Evolutionary conservation across 139 green algal species (phyloP), one percentile per base, ranked within the genome.

Genomic region (Chlorella sp.): DNA sequence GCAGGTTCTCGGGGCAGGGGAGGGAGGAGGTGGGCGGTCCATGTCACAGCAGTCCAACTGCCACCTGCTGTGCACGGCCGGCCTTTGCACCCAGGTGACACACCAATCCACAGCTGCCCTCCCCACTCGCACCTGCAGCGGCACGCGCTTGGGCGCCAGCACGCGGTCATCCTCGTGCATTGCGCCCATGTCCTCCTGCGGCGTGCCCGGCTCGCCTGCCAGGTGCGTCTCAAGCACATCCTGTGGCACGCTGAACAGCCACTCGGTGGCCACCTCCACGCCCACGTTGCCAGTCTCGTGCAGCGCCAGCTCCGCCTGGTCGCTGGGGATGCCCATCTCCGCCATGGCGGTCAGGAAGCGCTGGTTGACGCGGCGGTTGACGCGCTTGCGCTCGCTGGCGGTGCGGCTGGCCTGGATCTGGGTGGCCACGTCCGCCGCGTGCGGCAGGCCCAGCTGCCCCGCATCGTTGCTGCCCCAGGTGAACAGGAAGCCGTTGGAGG

Each of bases 251-350:
- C 77, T 81, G 88, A 96, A 97, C 58, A 98, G 91, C 95, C 95
- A 98, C 87, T 98, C 95, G 0, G 95, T 93, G 11, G 95, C 95
- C 44, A 97, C 92, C 89, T 98, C 95, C n/a, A 98, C 93, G n/a
- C 93, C 93, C 17, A 94, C 91, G 83, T 96, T 96, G 60, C 94
- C 94, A 0, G 95, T 98, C 84, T 98, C 95, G 30, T 85, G 88
- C 44, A 98, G 88, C 17, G 95, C 95, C 28, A 96, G 78, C 87
- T 95, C 89, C 3, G 91, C 89, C 20, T 86, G 72, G 89, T 91
- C 88, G 36, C 73, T 54, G 9, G 94, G 90, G 60, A 98, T 96
- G 78, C 96, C 96, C 94, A 98, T 97, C 70, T 98, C 96, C 20
- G 95, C 69, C 90, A 99, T 93, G 24, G 91, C 88, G 22, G 91